Evolutionary conservation across 176 grass and related monocot species (phyloP), one percentile per base, ranked within the genome.

Genomic region (Paspalum vaginatum): DNA sequence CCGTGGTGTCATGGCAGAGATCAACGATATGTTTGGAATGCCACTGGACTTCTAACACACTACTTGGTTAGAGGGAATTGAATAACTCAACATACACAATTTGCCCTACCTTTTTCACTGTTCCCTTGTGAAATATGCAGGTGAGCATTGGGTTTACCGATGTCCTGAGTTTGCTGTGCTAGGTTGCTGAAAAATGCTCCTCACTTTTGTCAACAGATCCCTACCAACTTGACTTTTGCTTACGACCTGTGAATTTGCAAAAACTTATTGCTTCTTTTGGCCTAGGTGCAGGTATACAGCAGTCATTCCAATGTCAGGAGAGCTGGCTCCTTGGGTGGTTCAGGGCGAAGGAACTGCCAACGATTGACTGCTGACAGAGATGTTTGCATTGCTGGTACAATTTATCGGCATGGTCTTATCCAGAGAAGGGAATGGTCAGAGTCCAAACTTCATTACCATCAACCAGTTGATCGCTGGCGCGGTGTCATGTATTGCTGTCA

Each of bases 21-120:
- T 98, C 56, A 95, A 95, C 69, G 88, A 91, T 60, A 87, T 98
- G 92, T 98, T 95, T 74, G 88, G 95, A 63, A 89, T 84, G 79
- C 86, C 88, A 18, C 85, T 98, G 37, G 90, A 95, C 78, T 93
- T 98, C 75, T 93, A 75, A 87, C 46, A 58, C 32, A 45, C 32
- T 26, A 0, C 8, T 9, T 68, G 26, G 22, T 65, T 71, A 27
- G 42, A 70, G 77, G 61, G 26, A 87, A 62, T 32, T 41, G 42
- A 57, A 48, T 67, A 65, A 81, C 25, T 75, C 45, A 64, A 49
- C 38, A 40, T 4, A 45, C 27, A 84, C 3, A 47, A 20, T 57
- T 48, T 60, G 15, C 65, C 55, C 44, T 69, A 11, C 32, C 38
- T 10, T 25, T 84, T 50, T 38, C 12, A 43, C 6, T 46, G 11